Evolutionary conservation across 768 basidiomycete genomes (phyloP), one percentile per base, ranked within the genome.

Genomic region (Boletus rufocinnamomeus): DNA sequence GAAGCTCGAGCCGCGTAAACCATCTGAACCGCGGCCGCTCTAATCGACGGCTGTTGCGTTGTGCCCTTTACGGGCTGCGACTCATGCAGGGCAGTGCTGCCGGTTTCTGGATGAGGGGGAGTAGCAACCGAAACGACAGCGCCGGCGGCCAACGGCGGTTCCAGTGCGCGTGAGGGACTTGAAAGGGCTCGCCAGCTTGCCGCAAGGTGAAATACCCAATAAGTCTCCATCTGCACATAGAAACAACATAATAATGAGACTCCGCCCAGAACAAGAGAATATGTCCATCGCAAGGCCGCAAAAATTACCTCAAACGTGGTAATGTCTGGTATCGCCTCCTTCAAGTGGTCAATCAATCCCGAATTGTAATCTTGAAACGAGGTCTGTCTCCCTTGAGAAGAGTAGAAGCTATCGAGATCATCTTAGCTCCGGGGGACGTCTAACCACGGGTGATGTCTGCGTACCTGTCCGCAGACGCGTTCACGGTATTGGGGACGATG

Each of bases 381-480:
- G 3, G 90, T 92, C 64, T 85, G 84, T 62, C 91, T 81, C 46
- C 91, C 91, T 75, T 93, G 91, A 14, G 90, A 91, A 50, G 90
- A 91, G 75, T 93, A 93, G 75, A 92, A 92, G 69, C 90, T 92
- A 61, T 27, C 44, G 34, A 41, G 44, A 11, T 32, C 38, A 44
- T 35, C 11, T 66, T 27, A 69, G 56, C 19, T 50, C n/a, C 38
- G n/a, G 48, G 43, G n/a, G 28, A 45, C 49, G 37, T 48, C 16
- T 35, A 23, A 46, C 23, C 13, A 45, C 6, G 25, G 6, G 34
- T 40, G n/a, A 54, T 41, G 23, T 48, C 19, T 59, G 52, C 69
- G 52, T 65, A 87, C 88, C 89, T 91, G 72, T 93, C 91, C 41
- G 90, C 85, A 51, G 88, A 89, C n/a, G 90, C 91, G 64, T 92